Evolutionary conservation across 805 yeast species (phyloP).

Genomic region (Torulaspora delbrueckii): DNA sequence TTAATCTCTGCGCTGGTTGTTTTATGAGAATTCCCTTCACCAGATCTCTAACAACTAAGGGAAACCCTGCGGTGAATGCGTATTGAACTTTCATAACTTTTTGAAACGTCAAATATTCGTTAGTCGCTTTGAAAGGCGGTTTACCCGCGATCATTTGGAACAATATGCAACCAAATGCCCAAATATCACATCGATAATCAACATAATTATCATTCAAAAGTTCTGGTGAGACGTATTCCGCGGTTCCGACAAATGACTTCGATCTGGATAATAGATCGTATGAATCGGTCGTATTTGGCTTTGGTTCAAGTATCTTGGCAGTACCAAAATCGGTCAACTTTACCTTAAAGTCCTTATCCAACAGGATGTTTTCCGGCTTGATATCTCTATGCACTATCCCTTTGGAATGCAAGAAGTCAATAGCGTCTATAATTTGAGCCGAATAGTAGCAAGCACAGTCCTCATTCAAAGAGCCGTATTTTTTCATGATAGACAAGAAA

Average conservation of each 20-base stretch:
- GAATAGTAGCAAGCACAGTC: constrained; percentile 62
- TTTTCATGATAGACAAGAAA: constrained; percentile 59
- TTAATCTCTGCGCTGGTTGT: constrained; percentile 58
- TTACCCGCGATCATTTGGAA: constrained; percentile 93
- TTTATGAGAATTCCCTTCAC: constrained; percentile 62
- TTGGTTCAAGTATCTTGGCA: constrained; percentile 61
- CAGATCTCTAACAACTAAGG: constrained; percentile 64
- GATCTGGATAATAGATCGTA: constrained; percentile 68
- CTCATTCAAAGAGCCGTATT: constrained; percentile 65
- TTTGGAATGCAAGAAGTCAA: constrained; percentile 62
- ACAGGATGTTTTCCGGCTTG: constrained; percentile 74
- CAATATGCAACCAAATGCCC: constrained; percentile 97
- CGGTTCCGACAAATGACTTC: constrained; percentile 80
- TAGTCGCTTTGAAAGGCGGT: constrained; percentile 82
- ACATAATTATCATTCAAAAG: constrained; percentile 69
- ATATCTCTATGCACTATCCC: constrained; percentile 80
- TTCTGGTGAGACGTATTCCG: constrained; percentile 81
- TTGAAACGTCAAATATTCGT: constrained; percentile 77
- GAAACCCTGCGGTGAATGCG: constrained; percentile 84
- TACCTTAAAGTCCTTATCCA: constrained; percentile 55
- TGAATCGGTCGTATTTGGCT: constrained; percentile 37
- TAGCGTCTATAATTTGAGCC: constrained; percentile 71
- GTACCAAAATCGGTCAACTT: constrained; percentile 84
- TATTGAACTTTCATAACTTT: constrained; percentile 74
- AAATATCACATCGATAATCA: constrained; percentile 92